Evolutionary conservation across 306 rosid species (phyloP), one percentile per base, ranked within the genome.

Genomic region (Cicer cuneatum): DNA sequence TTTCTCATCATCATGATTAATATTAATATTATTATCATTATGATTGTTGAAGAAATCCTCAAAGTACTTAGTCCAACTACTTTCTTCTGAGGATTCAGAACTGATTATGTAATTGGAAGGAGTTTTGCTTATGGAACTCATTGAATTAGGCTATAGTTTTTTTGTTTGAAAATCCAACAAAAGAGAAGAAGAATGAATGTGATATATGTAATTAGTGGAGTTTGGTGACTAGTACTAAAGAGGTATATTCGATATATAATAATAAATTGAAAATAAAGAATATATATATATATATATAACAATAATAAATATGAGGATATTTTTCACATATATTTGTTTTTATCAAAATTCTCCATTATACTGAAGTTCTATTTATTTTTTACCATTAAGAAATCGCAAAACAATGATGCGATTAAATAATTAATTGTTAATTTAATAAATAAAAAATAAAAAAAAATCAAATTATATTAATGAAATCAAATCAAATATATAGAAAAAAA

Each of bases 1-100:
- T 38, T 59, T 43, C 2, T 82, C 21, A n/a, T 65, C 68, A 14
- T 56, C 0, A 15, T 19, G 6, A 29, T 10, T 13, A 58, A 10
- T 54, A 21, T 51, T 10, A 53, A 8, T 18, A 53, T 13, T 61
- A 37, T 37, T 37, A 35, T 67, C 15, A 42, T 77, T 33, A 9
- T 69, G 45, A 49, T 62, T 72, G 56, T 69, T 47, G 56, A 78
- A 45, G 83, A 88, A 89, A 78, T 93, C 96, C 54, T 89, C 91
- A 43, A 93, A 85, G 84, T 93, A 93, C 66, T 38, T 46, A 11
- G 97, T 91, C 98, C 97, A 93, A 33, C 94, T 88, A 67, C 97
- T 93, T 82, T 93, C 98, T 64, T 89, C 92, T 18, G 79, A 46
- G 54, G 82, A 76, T 29, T 78, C 84, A 57, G 69, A 73, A 66